Conservation (phyloP, 1,284 basidiomycete species). For the Farysia itapuensis region DNA sequence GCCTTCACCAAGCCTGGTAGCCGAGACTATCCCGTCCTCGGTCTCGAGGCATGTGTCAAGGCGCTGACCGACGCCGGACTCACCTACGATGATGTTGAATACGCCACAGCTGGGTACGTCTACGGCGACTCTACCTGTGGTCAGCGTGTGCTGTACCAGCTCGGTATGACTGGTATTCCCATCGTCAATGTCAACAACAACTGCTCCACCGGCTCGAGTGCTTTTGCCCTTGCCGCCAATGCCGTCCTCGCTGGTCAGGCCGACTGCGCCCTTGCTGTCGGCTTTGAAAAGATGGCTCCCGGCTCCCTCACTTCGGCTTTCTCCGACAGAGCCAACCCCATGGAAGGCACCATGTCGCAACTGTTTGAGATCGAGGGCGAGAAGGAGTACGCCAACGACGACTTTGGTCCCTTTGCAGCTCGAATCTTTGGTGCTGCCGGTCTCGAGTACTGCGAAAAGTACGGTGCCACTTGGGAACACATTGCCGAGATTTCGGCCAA, state of each 20-base stretch:
- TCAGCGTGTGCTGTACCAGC: conserved; percentile 79
- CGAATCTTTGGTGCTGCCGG: conserved; percentile 78
- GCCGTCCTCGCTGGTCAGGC: conserved; percentile 68
- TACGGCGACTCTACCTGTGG: conserved; percentile 67
- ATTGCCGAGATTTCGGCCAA: conserved; percentile 76
- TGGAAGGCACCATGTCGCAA: conserved; percentile 63
- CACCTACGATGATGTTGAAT: conserved; percentile 76
- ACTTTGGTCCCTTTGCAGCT: conserved; percentile 69
- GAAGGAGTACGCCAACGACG: conserved; percentile 67
- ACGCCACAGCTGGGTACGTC: conserved; percentile 74
- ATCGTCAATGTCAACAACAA: conserved; percentile 81
- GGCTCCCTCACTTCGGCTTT: conserved; percentile 74
- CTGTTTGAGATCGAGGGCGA: conserved; percentile 66
- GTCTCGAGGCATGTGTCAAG: conserved; percentile 77
- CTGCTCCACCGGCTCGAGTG: conserved; percentile 56
- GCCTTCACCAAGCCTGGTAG: conserved; percentile 76
- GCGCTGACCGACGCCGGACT: conserved; percentile 83
- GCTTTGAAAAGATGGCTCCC: conserved; percentile 72
- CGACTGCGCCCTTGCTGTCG: conserved; percentile 78
- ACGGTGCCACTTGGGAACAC: conserved; percentile 71
- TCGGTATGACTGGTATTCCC: conserved; percentile 81
- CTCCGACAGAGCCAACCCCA: conserved; percentile 71
- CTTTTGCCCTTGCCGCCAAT: conserved; percentile 49
- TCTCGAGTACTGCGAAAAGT: conserved; percentile 75
- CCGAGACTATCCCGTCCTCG: conserved; percentile 62